Percentiles rank a stretch among this genome's conserved stretches.
These are phyloP conservation scores for Paecilomyces dactylethromorphus DNA, from an alignment of 2,329 filamentous ascomycete genomes.

Conservation along the genomic window DNA sequence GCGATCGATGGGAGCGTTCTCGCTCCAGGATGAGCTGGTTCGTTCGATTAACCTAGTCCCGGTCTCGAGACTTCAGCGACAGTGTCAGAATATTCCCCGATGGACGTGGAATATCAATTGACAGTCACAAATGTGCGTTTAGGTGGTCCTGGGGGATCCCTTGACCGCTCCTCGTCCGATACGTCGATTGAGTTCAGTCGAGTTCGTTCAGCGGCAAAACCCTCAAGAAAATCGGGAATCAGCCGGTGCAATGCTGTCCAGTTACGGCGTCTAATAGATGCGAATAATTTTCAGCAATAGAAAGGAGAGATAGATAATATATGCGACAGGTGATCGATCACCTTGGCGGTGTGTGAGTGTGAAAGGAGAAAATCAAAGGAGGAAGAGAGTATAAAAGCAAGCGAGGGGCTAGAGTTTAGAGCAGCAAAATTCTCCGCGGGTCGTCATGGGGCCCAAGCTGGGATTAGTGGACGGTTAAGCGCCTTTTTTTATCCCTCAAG, in stretches of 20 bases:
- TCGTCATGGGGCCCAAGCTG: neutral
- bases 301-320: neutral
- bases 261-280: neutral
- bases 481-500: neutral
- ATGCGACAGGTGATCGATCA: neutral
- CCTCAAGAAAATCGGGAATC: neutral
- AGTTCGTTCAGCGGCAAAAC: neutral
- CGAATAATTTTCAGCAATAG: neutral
- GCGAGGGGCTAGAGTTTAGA: neutral
- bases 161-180: neutral
- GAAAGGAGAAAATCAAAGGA: neutral
- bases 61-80: slow-evolving; percentile 1
- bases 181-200: neutral
- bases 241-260: neutral
- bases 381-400: neutral
- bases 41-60: slow-evolving; percentile 5
- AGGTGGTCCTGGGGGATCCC: neutral
- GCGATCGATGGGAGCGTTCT: slow-evolving; percentile 14
- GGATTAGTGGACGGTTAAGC: neutral
- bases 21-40: slow-evolving; percentile 28
- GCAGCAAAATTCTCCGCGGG: neutral
- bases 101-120: neutral
- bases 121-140: neutral
- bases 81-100: neutral
- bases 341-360: slow-evolving; percentile 1